Base-by-base conservation (phyloP, 352 stramenopile species). In the Bremia lactucae region DNA sequence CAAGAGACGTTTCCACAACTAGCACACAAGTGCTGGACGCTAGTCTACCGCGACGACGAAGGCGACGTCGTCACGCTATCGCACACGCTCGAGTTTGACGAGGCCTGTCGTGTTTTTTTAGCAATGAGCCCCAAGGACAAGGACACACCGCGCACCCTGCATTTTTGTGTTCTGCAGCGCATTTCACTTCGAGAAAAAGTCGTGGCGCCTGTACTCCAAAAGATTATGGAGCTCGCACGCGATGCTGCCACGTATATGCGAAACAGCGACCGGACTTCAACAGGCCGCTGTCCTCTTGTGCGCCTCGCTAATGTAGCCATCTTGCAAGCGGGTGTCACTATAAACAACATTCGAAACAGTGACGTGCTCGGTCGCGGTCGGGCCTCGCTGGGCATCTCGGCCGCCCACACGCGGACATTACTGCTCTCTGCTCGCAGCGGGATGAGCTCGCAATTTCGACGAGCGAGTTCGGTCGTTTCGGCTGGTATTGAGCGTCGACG, bases 1-100 rank as follows among this genome's bases (percentile, higher is more conserved):
- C 15, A 55, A 18, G 56, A 66, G 31, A 46, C 42, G 25, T 81
- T 82, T 42, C 52, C 52, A 14, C 35, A 31, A 9, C 36, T 65
- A 6, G 45, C 59, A 6, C 22, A 33, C 24, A n/a, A 36, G 20
- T 22, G 36, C 25, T 86, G 62, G 59, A 59, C 61, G 39, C 52
- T 88, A 16, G 49, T 84, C 36, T 88, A 86, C 62, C 65, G 62
- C 28, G 75, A 88, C 47, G 62, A 85, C 13, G 75, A 88, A 34
- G 62, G 70, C 25, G 75, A 88, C 38, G 50, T 79, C 22, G 59
- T 88, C 22, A 86, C 72, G 8, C 49, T 86, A 4, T 59, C 55
- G 31, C 77, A 59, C 40, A 38, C 59, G 9, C 47, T 59, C 6
- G 76, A 88, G 50, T 61, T 86, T 24, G 34, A 45, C 13, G 76